Conservation (phyloP, 768 basidiomycete species). For the Galerina sulciceps region DNA sequence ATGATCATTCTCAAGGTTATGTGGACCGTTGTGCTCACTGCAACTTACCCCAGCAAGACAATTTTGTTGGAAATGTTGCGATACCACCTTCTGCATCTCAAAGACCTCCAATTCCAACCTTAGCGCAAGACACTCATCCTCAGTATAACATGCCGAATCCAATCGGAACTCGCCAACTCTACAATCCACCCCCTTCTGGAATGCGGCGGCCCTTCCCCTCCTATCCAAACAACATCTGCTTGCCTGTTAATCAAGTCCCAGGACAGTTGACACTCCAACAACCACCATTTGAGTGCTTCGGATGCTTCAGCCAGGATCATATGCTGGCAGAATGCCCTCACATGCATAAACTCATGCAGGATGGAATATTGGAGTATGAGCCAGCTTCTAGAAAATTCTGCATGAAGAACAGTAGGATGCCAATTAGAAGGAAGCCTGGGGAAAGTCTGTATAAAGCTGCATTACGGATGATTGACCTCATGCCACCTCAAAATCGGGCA, state of each 20-base stretch:
- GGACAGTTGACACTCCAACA: neutral
- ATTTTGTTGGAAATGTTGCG: neutral
- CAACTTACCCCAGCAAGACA: neutral
- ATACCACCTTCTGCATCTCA: neutral
- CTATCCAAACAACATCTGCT: slow-evolving; percentile 10
- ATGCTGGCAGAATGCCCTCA: slow-evolving; percentile 3
- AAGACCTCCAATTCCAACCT: neutral
- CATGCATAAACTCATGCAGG: slow-evolving; percentile 1
- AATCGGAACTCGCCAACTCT: neutral
- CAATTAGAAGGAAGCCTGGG: neutral
- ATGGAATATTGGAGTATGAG: slow-evolving; percentile 3
- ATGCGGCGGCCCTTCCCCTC: neutral
- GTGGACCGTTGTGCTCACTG: neutral
- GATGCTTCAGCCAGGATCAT: slow-evolving; percentile 4
- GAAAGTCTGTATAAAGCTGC: slow-evolving; percentile 3
- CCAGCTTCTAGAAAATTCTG: neutral
- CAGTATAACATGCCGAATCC: too few relatives aligned
- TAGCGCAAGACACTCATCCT: too few relatives aligned
- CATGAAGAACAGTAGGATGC: neutral
- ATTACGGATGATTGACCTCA: neutral
- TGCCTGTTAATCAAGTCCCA: neutral
- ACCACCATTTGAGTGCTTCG: neutral
- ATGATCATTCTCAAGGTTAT: neutral
- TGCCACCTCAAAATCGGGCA: neutral
- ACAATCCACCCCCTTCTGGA: neutral